Evolutionary conservation across 495 filamentous ascomycete species (phyloP).

Genomic region (Annulohypoxylon stygium): DNA sequence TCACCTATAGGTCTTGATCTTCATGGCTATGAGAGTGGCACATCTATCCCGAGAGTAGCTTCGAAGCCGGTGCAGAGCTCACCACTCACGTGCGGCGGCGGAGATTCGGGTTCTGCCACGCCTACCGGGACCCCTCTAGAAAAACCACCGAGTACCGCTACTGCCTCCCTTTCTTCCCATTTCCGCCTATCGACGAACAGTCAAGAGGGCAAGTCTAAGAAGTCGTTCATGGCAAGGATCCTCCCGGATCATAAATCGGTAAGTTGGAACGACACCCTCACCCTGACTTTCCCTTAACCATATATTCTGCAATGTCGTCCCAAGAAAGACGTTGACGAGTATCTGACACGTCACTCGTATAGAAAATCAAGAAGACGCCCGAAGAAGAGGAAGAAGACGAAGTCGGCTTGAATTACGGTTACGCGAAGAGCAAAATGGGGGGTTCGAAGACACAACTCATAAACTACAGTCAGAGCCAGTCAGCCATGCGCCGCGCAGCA

Average conservation of each 20-base stretch:
- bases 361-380: constrained; percentile 31
- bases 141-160: background rate
- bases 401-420: constrained; percentile 3
- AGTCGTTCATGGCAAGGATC: constrained; percentile 44
- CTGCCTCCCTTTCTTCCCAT: constrained; percentile 16
- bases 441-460: constrained; percentile 14
- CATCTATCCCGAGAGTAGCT: constrained; percentile 14
- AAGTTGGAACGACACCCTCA: constrained; percentile 1
- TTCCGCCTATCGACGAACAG: constrained; percentile 11
- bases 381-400: constrained; percentile 19
- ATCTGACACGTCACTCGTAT: background rate
- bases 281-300: background rate
- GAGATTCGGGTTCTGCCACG: constrained; percentile 24
- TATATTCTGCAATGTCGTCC: background rate
- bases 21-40: constrained; percentile 18
- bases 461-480: constrained; percentile 7
- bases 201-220: constrained; percentile 32
- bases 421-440: constrained; percentile 2
- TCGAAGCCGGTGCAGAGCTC: constrained; percentile 8
- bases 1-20: constrained; percentile 25
- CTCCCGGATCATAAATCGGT: constrained; percentile 41
- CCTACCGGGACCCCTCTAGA: constrained; percentile 8
- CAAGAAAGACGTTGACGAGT: background rate
- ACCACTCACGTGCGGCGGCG: constrained; percentile 13
- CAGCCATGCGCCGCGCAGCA: constrained; percentile 29